These are phyloP conservation scores for Epichloe aotearoae DNA, from an alignment of 2,329 filamentous ascomycete genomes.

Conservation along the genomic window DNA sequence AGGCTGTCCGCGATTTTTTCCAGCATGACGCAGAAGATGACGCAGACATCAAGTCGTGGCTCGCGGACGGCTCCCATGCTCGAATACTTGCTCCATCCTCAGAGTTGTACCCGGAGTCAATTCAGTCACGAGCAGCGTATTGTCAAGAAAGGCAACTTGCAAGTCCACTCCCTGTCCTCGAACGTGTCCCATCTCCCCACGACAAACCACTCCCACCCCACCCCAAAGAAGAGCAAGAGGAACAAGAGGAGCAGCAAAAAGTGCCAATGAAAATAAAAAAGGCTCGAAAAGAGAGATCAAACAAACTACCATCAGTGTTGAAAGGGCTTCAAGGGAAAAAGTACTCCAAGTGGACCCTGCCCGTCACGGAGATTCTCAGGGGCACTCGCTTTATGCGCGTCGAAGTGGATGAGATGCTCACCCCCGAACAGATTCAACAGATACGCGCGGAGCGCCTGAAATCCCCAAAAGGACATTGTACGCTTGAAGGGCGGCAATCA, in stretches of 20 bases:
- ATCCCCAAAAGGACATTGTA: neutral
- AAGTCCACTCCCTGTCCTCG: neutral
- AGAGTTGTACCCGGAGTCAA: neutral
- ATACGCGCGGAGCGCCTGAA: neutral
- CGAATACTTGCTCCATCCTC: slow-evolving; percentile 1
- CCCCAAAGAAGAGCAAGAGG: slow-evolving; percentile 11
- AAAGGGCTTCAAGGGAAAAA: slow-evolving; percentile 6
- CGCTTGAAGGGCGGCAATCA: neutral
- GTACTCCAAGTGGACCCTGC: slow-evolving; percentile 35
- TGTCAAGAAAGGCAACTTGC: neutral
- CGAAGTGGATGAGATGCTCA: slow-evolving; percentile 43
- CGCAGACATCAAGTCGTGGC: slow-evolving; percentile 17
- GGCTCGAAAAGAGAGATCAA: neutral
- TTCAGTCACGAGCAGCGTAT: neutral
- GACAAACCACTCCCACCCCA: slow-evolving; percentile 3
- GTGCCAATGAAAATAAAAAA: neutral
- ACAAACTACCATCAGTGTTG: neutral
- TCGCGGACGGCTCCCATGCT: slow-evolving; percentile 7
- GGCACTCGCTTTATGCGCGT: slow-evolving; percentile 40
- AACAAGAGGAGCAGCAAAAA: neutral
- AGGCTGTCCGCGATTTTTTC: slow-evolving; percentile 28
- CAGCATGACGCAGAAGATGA: slow-evolving; percentile 22
- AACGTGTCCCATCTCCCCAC: neutral
- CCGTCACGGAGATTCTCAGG: slow-evolving; percentile 42
- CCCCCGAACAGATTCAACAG: neutral